These are phyloP conservation scores for Parathielavia hyrcaniae DNA, from an alignment of 495 filamentous ascomycete genomes.

Conservation along the genomic window DNA sequence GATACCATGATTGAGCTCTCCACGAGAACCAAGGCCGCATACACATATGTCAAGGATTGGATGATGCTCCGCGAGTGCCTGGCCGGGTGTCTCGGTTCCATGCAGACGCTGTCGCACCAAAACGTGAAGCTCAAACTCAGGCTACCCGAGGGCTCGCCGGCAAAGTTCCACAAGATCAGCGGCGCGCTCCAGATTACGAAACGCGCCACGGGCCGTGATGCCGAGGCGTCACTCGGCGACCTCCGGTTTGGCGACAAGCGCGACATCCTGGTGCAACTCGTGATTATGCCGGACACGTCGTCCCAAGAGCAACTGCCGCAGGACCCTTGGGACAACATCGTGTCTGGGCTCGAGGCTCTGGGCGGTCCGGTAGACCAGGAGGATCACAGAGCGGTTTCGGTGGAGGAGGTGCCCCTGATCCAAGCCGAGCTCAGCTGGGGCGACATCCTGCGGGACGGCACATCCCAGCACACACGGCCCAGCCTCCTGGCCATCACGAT, in stretches of 20 bases:
- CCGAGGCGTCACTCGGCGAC: slow-evolving; percentile 88
- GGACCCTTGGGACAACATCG: slow-evolving; percentile 94
- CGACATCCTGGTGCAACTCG: slow-evolving; percentile 91
- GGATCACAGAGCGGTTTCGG: slow-evolving; percentile 73
- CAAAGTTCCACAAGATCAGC: slow-evolving; percentile 97
- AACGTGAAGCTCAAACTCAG: slow-evolving; percentile 96
- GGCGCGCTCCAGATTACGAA: slow-evolving; percentile 96
- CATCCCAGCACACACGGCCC: slow-evolving; percentile 78
- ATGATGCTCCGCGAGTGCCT: slow-evolving; percentile 99
- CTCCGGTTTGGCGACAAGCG: slow-evolving; percentile 95
- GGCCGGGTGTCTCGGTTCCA: slow-evolving; percentile 86
- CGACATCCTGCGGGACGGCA: slow-evolving; percentile 88
- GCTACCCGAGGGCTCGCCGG: slow-evolving; percentile 91
- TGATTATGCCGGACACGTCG: slow-evolving; percentile 81
- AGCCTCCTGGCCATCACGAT: slow-evolving; percentile 97
- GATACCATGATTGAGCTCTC: slow-evolving; percentile 98
- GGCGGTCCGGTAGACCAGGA: slow-evolving; percentile 87
- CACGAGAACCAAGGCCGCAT: slow-evolving; percentile 90
- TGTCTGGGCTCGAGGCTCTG: slow-evolving; percentile 90
- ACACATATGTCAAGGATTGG: slow-evolving; percentile 99
- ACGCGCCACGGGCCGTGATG: slow-evolving; percentile 92
- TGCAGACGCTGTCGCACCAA: slow-evolving; percentile 96
- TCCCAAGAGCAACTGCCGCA: slow-evolving; percentile 83
- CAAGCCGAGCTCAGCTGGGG: slow-evolving; percentile 93
- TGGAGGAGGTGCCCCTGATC: slow-evolving; percentile 92